Percentiles rank a stretch among this genome's conserved stretches.
Conservation (phyloP, 2,329 filamentous ascomycete genomes). For the Thelonectria discophora region DNA sequence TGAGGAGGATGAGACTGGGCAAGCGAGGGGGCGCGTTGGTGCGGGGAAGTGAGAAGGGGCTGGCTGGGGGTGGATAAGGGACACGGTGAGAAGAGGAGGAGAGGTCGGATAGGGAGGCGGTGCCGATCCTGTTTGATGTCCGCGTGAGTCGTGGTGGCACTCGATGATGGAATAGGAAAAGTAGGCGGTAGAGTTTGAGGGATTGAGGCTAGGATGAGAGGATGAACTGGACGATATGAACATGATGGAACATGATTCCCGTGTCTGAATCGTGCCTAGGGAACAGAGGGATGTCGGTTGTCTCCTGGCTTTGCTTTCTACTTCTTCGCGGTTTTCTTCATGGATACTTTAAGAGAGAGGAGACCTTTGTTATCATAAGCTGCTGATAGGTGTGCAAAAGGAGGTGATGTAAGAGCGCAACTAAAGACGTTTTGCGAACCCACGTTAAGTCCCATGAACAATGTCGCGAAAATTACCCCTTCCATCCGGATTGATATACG, state of each 20-base stretch:
- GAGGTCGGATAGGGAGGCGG: background rate
- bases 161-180: background rate
- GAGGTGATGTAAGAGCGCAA: no score
- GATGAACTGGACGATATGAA: background rate
- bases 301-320: no score
- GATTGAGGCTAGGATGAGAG: background rate
- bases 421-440: no score
- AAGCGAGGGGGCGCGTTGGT: slow-evolving; percentile 1
- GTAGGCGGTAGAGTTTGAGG: background rate
- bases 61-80: background rate
- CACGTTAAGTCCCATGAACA: no score
- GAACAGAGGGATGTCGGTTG: background rate
- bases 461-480: no score
- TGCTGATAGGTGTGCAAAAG: no score
- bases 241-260: no score
- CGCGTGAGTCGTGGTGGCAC: background rate
- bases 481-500: no score
- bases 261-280: background rate
- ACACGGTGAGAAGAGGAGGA: background rate
- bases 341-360: no score
- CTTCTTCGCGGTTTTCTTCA: no score
- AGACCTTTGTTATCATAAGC: no score
- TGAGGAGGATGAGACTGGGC: slow-evolving; percentile 1
- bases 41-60: slow-evolving; percentile 12
- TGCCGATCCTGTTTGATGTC: background rate